Base-by-base conservation (phyloP, 108 stramenopile species). In the Discostella stelligeroides region DNA sequence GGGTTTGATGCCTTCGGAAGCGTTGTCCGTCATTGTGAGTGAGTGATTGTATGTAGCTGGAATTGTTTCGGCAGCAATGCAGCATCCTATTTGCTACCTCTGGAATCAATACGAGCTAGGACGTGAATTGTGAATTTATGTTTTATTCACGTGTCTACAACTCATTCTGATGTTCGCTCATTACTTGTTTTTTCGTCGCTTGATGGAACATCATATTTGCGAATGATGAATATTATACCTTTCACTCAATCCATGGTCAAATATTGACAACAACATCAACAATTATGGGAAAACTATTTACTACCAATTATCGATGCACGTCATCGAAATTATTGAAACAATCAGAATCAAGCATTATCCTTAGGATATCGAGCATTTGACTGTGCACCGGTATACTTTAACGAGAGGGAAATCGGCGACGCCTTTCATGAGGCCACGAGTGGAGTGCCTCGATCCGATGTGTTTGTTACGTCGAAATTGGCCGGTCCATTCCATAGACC, bases 401-500 rank as follows among this genome's bases (percentile, higher is more conserved):
- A 91, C 58, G 90, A 91, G 66, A 83, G 80, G 40, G 68, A 73
- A 48, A 77, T 91, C 23, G 90, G 90, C 7, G 87, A 88, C 80
- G 87, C 84, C 3, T 72, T 91, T 23, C 74, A 76, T 37, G 64
- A 75, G 23, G 66, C 76, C 14, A 64, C 76, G 4, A 61, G 75
- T 18, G 54, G 68, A 23, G 66, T 85, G 11, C 45, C 53, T 14
- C 66, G 90, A 28, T 60, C 85, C 27, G 96, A 97, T 54, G 70
- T 95, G 21, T 97, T 82, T 45, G 77, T 97, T 23, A 88, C 88
- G 9, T 92, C 92, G 21, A 97, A 97, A 63, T 73, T 97, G 18
- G 87, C 92, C 24, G 77, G 83, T 66, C 89, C 92, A 11, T 94
- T 88, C 70, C 93, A 95, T 79, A 68, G 81, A 17, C 58, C 67